Evolutionary conservation across 2,329 filamentous ascomycete species (phyloP).

Genomic region (Zelopaecilomyces penicillatus): DNA sequence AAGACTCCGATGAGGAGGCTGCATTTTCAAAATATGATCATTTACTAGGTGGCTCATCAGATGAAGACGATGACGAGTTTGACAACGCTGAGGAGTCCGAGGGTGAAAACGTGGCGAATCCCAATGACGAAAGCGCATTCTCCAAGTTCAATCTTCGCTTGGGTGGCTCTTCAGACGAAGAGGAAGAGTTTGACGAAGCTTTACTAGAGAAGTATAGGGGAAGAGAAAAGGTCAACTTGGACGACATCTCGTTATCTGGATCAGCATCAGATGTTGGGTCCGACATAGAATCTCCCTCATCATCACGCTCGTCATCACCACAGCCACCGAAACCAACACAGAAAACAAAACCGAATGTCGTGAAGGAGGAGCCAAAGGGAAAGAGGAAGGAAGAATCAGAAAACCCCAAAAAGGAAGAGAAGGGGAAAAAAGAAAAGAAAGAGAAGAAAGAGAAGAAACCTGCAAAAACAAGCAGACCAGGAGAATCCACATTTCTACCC

Average conservation of each 20-base stretch:
- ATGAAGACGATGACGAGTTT: conserved; percentile 34
- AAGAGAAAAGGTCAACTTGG: conserved; percentile 28
- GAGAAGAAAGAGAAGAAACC: conserved; percentile 8
- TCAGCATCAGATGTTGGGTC: conserved; percentile 23
- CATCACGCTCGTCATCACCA: conserved; percentile 22
- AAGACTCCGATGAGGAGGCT: conserved; percentile 23
- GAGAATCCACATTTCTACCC: conserved; percentile 58
- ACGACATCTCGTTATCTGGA: conserved; percentile 32
- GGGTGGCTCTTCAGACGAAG: conserved; percentile 35
- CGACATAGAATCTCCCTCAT: conserved; percentile 18
- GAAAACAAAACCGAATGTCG: conserved; percentile 18
- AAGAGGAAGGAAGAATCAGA: too few species aligned
- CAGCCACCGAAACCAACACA: conserved; percentile 24
- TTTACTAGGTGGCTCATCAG: conserved; percentile 36
- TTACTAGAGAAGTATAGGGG: conserved; percentile 22
- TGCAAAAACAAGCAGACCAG: conserved; percentile 13
- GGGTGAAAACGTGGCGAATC: conserved; percentile 14
- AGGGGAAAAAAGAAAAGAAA: conserved; percentile 11
- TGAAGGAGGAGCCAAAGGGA: conserved; percentile 1
- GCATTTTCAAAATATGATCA: conserved; percentile 34
- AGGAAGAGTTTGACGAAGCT: conserved; percentile 29
- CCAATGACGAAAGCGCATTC: conserved; percentile 24
- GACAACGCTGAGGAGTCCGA: conserved; percentile 11
- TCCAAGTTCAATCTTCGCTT: conserved; percentile 39
- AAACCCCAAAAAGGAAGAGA: conserved; percentile 13